Base-by-base conservation (phyloP, 1,139 yeast genomes). In the Pneumocystis oryctolagi region DNA sequence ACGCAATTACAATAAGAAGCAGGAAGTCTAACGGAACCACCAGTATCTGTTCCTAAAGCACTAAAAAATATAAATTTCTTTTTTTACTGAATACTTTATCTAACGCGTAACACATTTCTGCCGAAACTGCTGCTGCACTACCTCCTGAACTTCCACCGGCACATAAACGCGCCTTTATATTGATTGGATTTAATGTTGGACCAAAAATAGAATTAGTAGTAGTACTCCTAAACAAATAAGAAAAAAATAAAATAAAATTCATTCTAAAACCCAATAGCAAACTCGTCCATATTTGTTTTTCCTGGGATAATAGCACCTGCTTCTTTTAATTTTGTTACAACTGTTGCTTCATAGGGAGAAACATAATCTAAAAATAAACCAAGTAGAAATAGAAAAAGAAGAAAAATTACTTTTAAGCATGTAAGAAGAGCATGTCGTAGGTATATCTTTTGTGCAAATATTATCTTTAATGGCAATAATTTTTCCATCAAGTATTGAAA, bases 101-200 rank as follows among this genome's bases (percentile, higher is more conserved):
- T 61, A 37, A 63, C 65, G 84, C 84, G 70, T 85, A 87, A 35
- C 84, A 86, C 68, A 83, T 71, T 0, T 76, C 84, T 0, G 84
- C 81, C 1, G 90, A 84, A 1, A 90, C 96, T 0, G 95, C 87
- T 0, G 96, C 96, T 0, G 97, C 97, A 60, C 95, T 82, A 0
- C 98, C 98, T 12, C 97, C 97, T 3, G 96, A 88, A 0, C 97
- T 89, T 0, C 98, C 98, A 1, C 98, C 98, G 0, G 88, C 78
- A 0, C 87, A 77, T 58, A 77, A 74, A 61, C 72, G 73, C 5
- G 70, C 70, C 1, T 71, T 71, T 2, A 68, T 64, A 62, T 70
- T 76, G 63, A 68, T 72, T 0, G 98, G 97, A 70, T 92, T 92
- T 5, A 76, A 67, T 0, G 85, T 79, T 1, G 85, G 79, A 0